Base-by-base conservation (phyloP, 768 basidiomycete genomes). In the Mrakia gelida region DNA sequence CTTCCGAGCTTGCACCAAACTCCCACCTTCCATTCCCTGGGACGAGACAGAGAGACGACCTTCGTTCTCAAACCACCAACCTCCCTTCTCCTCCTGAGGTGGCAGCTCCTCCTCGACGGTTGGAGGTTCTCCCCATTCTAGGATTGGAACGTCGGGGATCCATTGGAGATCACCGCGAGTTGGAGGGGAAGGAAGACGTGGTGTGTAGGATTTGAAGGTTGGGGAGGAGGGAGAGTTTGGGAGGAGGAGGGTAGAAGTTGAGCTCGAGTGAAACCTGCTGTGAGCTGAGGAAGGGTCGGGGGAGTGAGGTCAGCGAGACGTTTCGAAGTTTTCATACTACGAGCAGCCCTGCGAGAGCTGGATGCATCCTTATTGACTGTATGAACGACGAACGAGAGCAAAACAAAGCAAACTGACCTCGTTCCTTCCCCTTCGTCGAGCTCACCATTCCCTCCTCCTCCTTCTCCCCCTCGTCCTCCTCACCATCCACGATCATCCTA, bases 41-140 rank as follows among this genome's bases (percentile, higher is more conserved):
- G 65, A 67, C 9, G 18, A 38, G 67, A 26, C 21, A 0, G 67
- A 15, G 21, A 41, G 67, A 41, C 34, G 67, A 41, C 67, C 67
- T 16, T 70, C 67, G 67, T 70, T 70, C 38, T 70, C 67, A 9
- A 70, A 43, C 67, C 67, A 70, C 67, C 67, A 70, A 8, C 38
- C 38, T 38, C 67, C 67, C 21, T n/a, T 38, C 38, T 43, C 38
- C 26, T 70, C 26, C 38, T 70, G 41, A 3, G 34, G 10, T 6
- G 38, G 34, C 2, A 41, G 34, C 41, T 41, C 67, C 65, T 67
- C 65, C 67, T 70, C 67, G 67, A 70, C 26, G 8, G 67, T 41
- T 23, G 21, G 34, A 41, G 67, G 67, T 45, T 70, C 67, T 70
- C 67, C 67, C 67, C 67, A 70, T 8, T 70, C 67, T 2, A 70